phyloP scores from a whole-genome alignment of 1,139 yeast genomes.

The Yamadazyma oceani region DNA sequence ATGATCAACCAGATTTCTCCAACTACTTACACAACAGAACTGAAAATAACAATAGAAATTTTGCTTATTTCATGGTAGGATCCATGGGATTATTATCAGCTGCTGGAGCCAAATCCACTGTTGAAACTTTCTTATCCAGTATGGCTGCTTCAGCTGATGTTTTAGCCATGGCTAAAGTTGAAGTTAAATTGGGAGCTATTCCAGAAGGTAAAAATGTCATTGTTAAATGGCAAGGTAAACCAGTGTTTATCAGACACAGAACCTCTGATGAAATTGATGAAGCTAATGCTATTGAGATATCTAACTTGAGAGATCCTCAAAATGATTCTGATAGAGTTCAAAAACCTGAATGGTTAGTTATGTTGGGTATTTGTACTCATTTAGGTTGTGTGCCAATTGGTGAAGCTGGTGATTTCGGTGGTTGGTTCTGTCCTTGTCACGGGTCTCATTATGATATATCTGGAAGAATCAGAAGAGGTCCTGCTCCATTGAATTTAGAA shows the following conservation, averaged over 20 bases:
- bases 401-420: constrained; percentile 99
- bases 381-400: constrained; percentile 99
- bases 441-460: constrained; percentile 99
- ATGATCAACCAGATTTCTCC: constrained; percentile 91
- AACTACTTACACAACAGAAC: constrained; percentile 77
- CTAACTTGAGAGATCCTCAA: constrained; percentile 89
- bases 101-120: constrained; percentile 97
- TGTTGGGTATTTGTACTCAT: constrained; percentile 99
- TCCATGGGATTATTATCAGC: constrained; percentile 92
- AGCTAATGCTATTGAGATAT: constrained; percentile 80
- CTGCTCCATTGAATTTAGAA: constrained; percentile 99
- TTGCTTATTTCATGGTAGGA: constrained; percentile 97
- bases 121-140: constrained; percentile 88
- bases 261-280: constrained; percentile 90
- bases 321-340: constrained; percentile 89
- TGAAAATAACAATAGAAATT: constrained; percentile 74
- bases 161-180: constrained; percentile 98
- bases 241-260: constrained; percentile 99
- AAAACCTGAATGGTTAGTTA: constrained; percentile 97
- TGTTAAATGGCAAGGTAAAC: constrained; percentile 99
- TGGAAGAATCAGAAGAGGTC: constrained; percentile 99
- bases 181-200: constrained; percentile 88
- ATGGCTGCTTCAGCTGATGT: constrained; percentile 99
- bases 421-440: constrained; percentile 99
- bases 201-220: constrained; percentile 98